Evolutionary conservation across 139 green algal species (phyloP), one percentile per base, ranked within the genome.

Genomic region (Micromonas commoda): DNA sequence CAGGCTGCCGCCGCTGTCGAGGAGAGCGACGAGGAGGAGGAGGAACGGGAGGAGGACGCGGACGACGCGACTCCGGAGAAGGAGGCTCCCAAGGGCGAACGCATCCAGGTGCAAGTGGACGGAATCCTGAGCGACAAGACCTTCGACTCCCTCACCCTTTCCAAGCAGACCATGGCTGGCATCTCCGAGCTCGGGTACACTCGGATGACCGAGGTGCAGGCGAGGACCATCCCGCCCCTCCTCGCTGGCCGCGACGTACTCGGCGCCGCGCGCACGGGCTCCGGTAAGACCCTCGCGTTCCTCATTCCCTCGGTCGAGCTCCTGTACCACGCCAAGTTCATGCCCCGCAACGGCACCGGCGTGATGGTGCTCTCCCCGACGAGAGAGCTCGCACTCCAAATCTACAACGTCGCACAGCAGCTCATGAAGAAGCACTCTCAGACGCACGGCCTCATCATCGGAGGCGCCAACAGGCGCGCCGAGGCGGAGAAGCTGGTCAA

Each of bases 231-330:
- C 21, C 95, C 95, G 0, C 90, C 89, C 19, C 85, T 97, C 60
- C 85, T 99, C 66, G 83, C 89, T 6, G 95, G 95, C 0, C 79
- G 89, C 23, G 95, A 99, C 78, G 87, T 99, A 54, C 89, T 99
- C 69, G 95, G 91, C 2, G 93, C 94, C 2, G 95, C 95, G 9
- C 87, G 93, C 26, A 99, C 95, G 90, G 94, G 95, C 4, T 96
- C 90, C n/a, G 95, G 95, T 61, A 99, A 99, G 87, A 98, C 95
- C 26, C 86, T 99, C 6, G 95, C 95, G 1, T 99, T 98, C 76
- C 85, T 99, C 28, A 91, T 99, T 33, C 95, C 95, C 6, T 86
- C 81, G 28, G 79, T 91, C 3, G 95, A 99, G 89, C 86, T 97
- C 79, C 86, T 99, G 70, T 90, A 96, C 81, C 84, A 90, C 31